Evolutionary conservation across 2,329 filamentous ascomycete species (phyloP), one percentile per base, ranked within the genome.

Genomic region (Gaeumannomyces tritici): DNA sequence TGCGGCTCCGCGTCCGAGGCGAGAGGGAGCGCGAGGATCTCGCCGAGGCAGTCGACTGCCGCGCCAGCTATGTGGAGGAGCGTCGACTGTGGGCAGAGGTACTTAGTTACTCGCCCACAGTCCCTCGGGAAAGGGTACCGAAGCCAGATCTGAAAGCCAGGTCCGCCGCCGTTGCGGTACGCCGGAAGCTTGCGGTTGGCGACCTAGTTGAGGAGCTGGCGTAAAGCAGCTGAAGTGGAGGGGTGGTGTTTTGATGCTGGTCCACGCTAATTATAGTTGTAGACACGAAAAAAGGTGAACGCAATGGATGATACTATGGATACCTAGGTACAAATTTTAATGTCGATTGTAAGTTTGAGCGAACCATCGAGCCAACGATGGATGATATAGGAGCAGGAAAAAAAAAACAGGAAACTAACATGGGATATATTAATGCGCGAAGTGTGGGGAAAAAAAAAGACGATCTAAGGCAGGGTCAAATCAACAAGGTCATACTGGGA

Each of bases 21-120:
- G 79, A 82, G 64, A 11, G 74, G 54, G 68, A 69, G 13, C 76
- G 79, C 56, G 80, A 83, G 64, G 71, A 68, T 15, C 73, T 77
- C 51, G 79, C 80, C 0, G 77, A 81, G 29, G 67, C 70, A 4
- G 64, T 72, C 18, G 81, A 83, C 64, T 70, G 71, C 21, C 71
- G 71, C 54, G 73, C 71, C 2, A 77, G 74, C 61, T 72, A 72
- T 56, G 66, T 70, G 28, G 79, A 78, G 35, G 81, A 83, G 66
- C 64, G 67, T 29, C 69, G 73, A 57, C 71, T 83, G 72, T 83
- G 81, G 81, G 67, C 70, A 12, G 13, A 47, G 15, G 63, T 81
- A 21, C 64, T 83, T 26, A 74, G 75, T 55, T 72, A 70, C 67
- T 68, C 71, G 35, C 76, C 77, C 31, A 61, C 51, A 4, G 55